A percentile compares a stretch with the other conserved stretches of the same genome.
phyloP scores from a whole-genome alignment of 2,329 filamentous ascomycete genomes.

The Colletotrichum tabaci region DNA sequence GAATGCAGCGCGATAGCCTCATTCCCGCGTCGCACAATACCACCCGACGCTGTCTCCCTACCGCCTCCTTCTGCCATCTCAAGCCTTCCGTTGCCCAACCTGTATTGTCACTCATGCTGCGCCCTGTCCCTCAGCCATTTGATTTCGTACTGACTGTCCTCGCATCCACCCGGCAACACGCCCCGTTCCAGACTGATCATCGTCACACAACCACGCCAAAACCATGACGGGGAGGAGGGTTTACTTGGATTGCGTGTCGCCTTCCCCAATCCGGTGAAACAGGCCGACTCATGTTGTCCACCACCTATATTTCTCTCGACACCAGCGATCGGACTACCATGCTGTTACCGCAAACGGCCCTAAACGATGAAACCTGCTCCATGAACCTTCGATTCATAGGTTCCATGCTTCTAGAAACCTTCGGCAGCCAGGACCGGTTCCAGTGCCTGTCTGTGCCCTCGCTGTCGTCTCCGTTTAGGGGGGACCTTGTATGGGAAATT shows the following conservation, averaged over 20 bases:
- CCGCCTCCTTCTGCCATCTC: conserved; percentile 12
- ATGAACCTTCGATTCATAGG: conserved; percentile 36
- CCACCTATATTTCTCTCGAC: not conserved
- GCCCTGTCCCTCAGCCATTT: conserved; percentile 6
- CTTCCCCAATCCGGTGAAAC: conserved; percentile 36
- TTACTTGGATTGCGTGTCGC: conserved; percentile 9
- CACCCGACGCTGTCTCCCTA: conserved; percentile 12
- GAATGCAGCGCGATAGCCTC: conserved; percentile 23
- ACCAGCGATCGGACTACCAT: conserved; percentile 13
- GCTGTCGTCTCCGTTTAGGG: conserved; percentile 38
- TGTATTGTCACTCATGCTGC: conserved; percentile 7
- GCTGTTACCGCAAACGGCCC: conserved; percentile 1
- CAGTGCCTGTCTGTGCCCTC: conserved; percentile 41
- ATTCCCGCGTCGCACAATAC: conserved; percentile 19
- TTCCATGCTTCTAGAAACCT: conserved; percentile 43
- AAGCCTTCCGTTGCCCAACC: conserved; percentile 21
- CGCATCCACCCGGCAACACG: not conserved
- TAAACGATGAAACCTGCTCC: conserved; percentile 38
- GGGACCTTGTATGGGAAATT: conserved; percentile 37
- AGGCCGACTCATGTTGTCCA: conserved; percentile 36
- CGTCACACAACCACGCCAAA: conserved; percentile 15
- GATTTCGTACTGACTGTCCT: conserved; percentile 1
- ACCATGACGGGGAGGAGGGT: not conserved
- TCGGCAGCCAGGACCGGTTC: conserved; percentile 11
- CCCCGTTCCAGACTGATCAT: conserved; percentile 17